These are phyloP conservation scores for Lodderomyces beijingensis DNA, from an alignment of 1,139 yeast genomes.

Conservation along the genomic window DNA sequence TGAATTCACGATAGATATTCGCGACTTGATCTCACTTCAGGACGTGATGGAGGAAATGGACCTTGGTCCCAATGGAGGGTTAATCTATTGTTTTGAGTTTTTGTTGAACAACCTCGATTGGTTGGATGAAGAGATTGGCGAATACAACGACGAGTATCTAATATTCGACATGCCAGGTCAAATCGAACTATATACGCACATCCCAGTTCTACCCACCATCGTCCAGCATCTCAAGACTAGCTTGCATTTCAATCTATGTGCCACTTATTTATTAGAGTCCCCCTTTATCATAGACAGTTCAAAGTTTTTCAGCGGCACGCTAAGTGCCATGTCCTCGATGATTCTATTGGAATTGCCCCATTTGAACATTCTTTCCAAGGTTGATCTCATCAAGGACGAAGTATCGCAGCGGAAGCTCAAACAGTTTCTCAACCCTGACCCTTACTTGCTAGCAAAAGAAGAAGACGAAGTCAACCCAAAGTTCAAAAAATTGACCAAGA, in stretches of 20 bases:
- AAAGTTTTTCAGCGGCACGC: slow-evolving; percentile 91
- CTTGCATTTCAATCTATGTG: slow-evolving; percentile 83
- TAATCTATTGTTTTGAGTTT: slow-evolving; percentile 87
- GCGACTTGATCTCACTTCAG: slow-evolving; percentile 84
- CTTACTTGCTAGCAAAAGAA: slow-evolving; percentile 51
- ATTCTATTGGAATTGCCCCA: slow-evolving; percentile 91
- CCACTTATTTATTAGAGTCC: slow-evolving; percentile 87
- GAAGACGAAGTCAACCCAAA: slow-evolving; percentile 59
- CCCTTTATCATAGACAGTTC: slow-evolving; percentile 88
- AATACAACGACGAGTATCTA: slow-evolving; percentile 85
- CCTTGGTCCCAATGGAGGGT: slow-evolving; percentile 93
- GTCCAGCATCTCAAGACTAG: slow-evolving; percentile 77
- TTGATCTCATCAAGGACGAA: slow-evolving; percentile 78
- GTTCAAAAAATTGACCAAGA: slow-evolving; percentile 66
- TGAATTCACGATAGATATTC: slow-evolving; percentile 88
- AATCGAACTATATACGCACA: slow-evolving; percentile 90
- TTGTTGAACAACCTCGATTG: slow-evolving; percentile 87
- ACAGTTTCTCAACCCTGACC: slow-evolving; percentile 88
- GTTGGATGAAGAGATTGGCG: slow-evolving; percentile 95
- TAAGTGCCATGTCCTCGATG: slow-evolving; percentile 99
- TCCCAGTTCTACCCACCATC: slow-evolving; percentile 86
- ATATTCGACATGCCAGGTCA: slow-evolving; percentile 99
- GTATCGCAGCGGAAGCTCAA: slow-evolving; percentile 71
- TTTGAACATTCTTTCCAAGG: slow-evolving; percentile 78
- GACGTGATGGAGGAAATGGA: slow-evolving; percentile 97